phyloP scores from a whole-genome alignment of 345 rosid species.

The Tarenaya hassleriana region DNA sequence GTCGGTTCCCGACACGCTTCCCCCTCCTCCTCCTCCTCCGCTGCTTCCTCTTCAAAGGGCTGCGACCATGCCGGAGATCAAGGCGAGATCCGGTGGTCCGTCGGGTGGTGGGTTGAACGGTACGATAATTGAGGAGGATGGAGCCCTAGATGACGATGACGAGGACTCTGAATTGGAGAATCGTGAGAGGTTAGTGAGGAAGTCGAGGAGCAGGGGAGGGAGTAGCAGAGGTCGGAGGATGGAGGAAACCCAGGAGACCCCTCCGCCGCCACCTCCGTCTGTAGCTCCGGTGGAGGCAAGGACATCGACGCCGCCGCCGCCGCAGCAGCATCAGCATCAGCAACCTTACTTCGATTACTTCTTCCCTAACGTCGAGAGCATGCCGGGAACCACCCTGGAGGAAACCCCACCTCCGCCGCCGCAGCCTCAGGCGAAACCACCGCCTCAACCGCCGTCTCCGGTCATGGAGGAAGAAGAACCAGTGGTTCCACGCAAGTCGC shows the following conservation, averaged over 20 bases:
- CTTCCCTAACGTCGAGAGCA: slow-evolving; percentile 39
- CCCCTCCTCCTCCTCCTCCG: slow-evolving; percentile 14
- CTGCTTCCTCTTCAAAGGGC: slow-evolving; percentile 54
- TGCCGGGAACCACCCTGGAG: slow-evolving; percentile 60
- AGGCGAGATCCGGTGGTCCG: slow-evolving; percentile 44
- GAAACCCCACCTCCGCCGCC: slow-evolving; percentile 35
- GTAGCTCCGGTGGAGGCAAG: slow-evolving; percentile 13
- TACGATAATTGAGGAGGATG: slow-evolving; percentile 56
- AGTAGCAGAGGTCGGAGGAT: slow-evolving; percentile 19
- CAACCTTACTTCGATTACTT: slow-evolving; percentile 41
- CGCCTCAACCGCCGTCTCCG: slow-evolving; percentile 26
- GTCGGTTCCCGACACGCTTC: slow-evolving; percentile 1
- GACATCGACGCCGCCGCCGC: slow-evolving; percentile 25
- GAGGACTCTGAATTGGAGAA: slow-evolving; percentile 38
- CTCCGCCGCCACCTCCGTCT: slow-evolving; percentile 20
- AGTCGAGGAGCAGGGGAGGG: slow-evolving; percentile 45
- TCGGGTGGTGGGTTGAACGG: slow-evolving; percentile 33
- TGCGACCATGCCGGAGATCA: slow-evolving; percentile 75
- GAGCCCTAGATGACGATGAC: slow-evolving; percentile 35
- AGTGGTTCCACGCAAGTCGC: slow-evolving; percentile 27
- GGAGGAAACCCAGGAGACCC: slow-evolving; percentile 3
- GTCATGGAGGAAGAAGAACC: slow-evolving; percentile 24
- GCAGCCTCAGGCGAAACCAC: slow-evolving; percentile 33
- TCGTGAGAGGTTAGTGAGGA: slow-evolving; percentile 38
- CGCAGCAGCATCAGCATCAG: slow-evolving; percentile 28